Conservation (phyloP, 2,329 filamentous ascomycete genomes). For the Acephala macrosclerotiorum region DNA sequence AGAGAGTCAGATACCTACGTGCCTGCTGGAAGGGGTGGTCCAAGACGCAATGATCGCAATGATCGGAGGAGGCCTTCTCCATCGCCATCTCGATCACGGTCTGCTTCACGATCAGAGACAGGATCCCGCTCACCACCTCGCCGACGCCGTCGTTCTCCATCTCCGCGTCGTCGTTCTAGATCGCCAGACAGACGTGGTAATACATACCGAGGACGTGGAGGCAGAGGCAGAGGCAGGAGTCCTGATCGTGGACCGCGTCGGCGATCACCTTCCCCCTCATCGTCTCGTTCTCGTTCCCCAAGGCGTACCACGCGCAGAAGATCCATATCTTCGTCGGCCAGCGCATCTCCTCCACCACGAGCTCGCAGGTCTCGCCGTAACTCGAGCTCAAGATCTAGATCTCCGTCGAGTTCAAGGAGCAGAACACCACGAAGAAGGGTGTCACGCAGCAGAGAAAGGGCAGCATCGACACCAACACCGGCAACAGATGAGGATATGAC, state of each 20-base stretch:
- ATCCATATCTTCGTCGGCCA: constrained; percentile 38
- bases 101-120: constrained; percentile 37
- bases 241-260: constrained; percentile 41
- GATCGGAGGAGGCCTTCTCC: constrained; percentile 38
- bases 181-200: constrained; percentile 40
- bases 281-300: constrained; percentile 40
- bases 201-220: constrained; percentile 40
- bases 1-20: constrained; percentile 45
- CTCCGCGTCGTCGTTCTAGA: constrained; percentile 41
- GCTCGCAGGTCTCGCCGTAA: constrained; percentile 39
- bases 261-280: constrained; percentile 38
- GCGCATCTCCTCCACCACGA: constrained; percentile 41
- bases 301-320: constrained; percentile 41
- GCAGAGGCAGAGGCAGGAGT: constrained; percentile 41
- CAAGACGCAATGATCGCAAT: constrained; percentile 40
- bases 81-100: constrained; percentile 43
- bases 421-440: constrained; percentile 34
- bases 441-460: constrained; percentile 32
- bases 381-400: constrained; percentile 43
- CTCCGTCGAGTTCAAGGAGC: constrained; percentile 37
- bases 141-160: constrained; percentile 41
- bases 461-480: constrained; percentile 34
- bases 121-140: constrained; percentile 39
- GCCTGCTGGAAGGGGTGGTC: constrained; percentile 41
- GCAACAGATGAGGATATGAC: constrained; percentile 33